phyloP scores from a whole-genome alignment of 2,329 filamentous ascomycete genomes.

The Fusarium clavum region DNA sequence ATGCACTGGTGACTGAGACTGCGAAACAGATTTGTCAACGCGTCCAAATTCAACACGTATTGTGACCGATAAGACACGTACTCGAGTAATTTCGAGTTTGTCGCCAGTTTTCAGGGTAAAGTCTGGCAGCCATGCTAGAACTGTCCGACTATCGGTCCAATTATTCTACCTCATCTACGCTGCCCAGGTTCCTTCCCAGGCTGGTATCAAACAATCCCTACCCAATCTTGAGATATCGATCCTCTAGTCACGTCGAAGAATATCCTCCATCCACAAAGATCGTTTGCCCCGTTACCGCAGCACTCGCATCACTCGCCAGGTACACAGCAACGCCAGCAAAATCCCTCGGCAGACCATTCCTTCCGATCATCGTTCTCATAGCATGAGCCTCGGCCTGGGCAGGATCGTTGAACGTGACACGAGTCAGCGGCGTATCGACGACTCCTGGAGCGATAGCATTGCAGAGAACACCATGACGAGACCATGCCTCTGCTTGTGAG shows the following conservation, averaged over 20 bases:
- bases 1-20: too few species aligned
- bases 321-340: conserved; percentile 49
- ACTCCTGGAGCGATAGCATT: conserved; percentile 51
- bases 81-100: neutral
- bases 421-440: conserved; percentile 47
- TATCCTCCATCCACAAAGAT: conserved; percentile 53
- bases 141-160: neutral
- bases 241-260: conserved; percentile 40
- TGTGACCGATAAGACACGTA: neutral
- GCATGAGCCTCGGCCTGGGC: conserved; percentile 42
- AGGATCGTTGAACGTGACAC: conserved; percentile 37
- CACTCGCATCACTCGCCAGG: conserved; percentile 48
- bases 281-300: conserved; percentile 50
- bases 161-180: neutral
- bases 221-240: neutral
- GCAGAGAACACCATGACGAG: conserved; percentile 48
- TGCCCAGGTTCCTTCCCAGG: neutral
- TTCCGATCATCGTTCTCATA: conserved; percentile 46
- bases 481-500: conserved; percentile 53
- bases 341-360: conserved; percentile 49
- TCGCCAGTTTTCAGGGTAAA: neutral
- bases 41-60: rapidly evolving
- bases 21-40: too few species aligned
- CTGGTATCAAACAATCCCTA: neutral
- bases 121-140: neutral